Conservation (phyloP, 177 flowering plant genomes). For the Telopea speciosissima region DNA sequence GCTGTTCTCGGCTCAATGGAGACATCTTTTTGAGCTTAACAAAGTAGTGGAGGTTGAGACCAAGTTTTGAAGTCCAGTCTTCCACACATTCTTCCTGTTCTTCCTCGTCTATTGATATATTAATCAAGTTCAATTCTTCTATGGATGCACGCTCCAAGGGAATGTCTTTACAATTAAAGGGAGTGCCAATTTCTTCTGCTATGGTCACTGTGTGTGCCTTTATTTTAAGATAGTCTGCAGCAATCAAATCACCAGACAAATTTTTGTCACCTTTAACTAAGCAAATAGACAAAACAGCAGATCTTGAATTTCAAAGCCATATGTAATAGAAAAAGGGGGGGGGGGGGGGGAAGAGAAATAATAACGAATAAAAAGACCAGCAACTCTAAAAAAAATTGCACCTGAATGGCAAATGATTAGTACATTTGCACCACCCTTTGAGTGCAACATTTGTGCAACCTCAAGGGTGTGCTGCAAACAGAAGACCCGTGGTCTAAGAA, state of each 20-base stretch:
- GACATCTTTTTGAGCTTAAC: conserved; percentile 53
- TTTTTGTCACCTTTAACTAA: background rate
- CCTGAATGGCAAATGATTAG: conserved; percentile 96
- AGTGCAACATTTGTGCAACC: conserved; percentile 47
- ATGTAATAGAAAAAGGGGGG: background rate
- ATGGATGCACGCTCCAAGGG: conserved; percentile 51
- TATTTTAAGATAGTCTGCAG: conserved; percentile 77
- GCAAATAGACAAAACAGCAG: background rate
- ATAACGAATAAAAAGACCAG: background rate
- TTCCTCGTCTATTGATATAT: conserved; percentile 65
- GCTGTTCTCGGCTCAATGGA: conserved; percentile 45
- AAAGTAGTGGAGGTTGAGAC: conserved; percentile 58
- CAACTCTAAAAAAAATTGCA: conserved; percentile 9
- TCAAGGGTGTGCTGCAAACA: conserved; percentile 92
- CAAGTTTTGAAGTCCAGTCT: conserved; percentile 89
- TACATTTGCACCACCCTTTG: conserved; percentile 79
- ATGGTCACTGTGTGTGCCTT: conserved; percentile 53
- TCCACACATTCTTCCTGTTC: conserved; percentile 36
- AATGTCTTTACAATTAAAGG: conserved; percentile 46
- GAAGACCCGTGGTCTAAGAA: conserved; percentile 77
- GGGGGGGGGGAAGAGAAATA: background rate
- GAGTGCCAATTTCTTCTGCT: conserved; percentile 59
- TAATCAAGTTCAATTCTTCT: conserved; percentile 68
- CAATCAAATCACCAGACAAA: background rate
- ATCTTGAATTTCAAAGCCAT: background rate